Evolutionary conservation across 768 basidiomycete genomes (phyloP), one percentile per base, ranked within the genome.

Genomic region (Boletus tomentosulus): DNA sequence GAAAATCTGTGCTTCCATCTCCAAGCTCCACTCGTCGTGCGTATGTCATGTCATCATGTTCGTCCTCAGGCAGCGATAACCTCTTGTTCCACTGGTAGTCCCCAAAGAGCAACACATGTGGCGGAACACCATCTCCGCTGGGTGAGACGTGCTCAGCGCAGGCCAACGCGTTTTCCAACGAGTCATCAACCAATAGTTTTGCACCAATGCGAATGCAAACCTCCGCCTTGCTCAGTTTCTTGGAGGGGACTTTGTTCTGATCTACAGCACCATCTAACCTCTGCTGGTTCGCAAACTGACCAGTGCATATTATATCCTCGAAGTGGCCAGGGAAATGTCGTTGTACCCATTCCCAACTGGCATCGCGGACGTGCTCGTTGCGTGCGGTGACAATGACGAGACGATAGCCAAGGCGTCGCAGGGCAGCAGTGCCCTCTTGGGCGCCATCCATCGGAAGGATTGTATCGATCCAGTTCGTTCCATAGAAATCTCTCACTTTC

Each of bases 321-420:
- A 87, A 85, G 19, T 78, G 58, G 12, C 82, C 85, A 30, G 85
- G 83, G 60, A 86, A 85, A 66, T 88, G 74, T 53, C 74, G 72
- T 33, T 83, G 74, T 11, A 85, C 69, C 89, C 90, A 92, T 39
- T 74, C 71, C 76, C 83, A 82, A 51, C 81, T 88, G 43, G 78
- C 72, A 44, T 81, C 79, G 13, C 80, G 76, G 49, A 78, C 70
- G 34, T 78, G 76, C 51, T 78, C 71, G 25, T 75, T 73, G 58
- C 90, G 74, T n/a, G 90, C 87, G 9, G 90, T 92, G 46, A 92
- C 81, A 57, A 92, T 81, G 51, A 89, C 76, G 46, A 92, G 72
- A 39, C 79, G 76, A 66, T 78, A 89, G 3, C 89, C 89, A 71
- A 86, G 70, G 47, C 78, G 73, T 49, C 77, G 77, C 15, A 92